These are phyloP conservation scores for Arthrobotrys megalospora DNA, from an alignment of 2,329 filamentous ascomycete species.

Conservation along the genomic window DNA sequence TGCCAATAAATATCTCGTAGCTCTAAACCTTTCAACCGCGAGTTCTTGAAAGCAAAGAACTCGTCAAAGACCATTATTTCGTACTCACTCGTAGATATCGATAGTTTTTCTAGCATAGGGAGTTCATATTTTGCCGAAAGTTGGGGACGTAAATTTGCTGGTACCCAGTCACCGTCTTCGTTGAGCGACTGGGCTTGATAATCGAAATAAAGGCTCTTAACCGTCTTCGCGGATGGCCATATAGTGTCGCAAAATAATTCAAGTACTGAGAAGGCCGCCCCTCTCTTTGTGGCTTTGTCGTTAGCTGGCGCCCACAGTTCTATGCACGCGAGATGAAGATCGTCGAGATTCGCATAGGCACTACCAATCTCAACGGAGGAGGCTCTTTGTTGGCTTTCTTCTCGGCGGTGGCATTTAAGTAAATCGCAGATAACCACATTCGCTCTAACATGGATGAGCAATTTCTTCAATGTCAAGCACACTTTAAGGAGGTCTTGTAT, in stretches of 20 bases:
- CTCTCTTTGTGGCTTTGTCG: neutral
- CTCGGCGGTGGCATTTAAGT: neutral
- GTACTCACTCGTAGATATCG: neutral
- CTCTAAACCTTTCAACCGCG: neutral
- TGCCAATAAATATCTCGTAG: neutral
- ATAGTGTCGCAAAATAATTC: conserved; percentile 8
- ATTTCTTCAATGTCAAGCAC: neutral
- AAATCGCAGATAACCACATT: neutral
- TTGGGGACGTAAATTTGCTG: neutral
- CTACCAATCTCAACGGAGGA: neutral
- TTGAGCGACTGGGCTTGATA: too few relatives aligned
- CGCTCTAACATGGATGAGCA: neutral
- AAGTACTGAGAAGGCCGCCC: neutral
- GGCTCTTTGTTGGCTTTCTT: too few relatives aligned
- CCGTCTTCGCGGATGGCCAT: conserved; percentile 3
- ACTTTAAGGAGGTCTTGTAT: neutral
- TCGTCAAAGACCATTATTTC: neutral
- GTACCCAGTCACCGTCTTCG: too few relatives aligned
- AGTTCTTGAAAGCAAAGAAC: neutral
- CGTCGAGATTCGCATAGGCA: neutral
- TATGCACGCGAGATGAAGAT: neutral
- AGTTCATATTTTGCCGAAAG: neutral
- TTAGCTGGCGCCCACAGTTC: neutral
- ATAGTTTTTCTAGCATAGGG: neutral
- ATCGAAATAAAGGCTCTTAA: neutral